Conservation (phyloP, 2,329 filamentous ascomycete species). For the Fusarium camptoceras region DNA sequence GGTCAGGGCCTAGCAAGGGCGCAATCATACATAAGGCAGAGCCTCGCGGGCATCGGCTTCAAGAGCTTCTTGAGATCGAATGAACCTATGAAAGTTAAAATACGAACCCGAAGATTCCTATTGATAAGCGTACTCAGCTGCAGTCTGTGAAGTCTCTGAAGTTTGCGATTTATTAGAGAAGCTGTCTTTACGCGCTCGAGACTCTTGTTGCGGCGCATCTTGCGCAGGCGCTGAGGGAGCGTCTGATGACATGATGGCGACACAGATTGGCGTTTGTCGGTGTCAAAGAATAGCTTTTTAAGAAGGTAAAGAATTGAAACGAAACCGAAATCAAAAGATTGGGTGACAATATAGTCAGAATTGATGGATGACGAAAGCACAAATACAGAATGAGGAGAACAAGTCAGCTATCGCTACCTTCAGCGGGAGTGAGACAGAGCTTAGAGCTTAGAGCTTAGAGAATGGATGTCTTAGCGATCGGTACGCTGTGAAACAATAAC, state of each 20-base stretch:
- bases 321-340: background rate
- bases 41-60: conserved; percentile 96
- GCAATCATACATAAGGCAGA: conserved; percentile 82
- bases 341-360: conserved; percentile 2
- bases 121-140: conserved; percentile 69
- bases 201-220: conserved; percentile 40
- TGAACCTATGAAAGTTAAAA: conserved; percentile 70
- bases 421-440: conserved; percentile 1
- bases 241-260: conserved; percentile 54
- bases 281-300: background rate
- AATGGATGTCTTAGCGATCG: background rate
- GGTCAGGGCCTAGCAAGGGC: conserved; percentile 3
- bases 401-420: background rate
- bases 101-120: rapidly evolving
- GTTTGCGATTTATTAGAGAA: conserved; percentile 66
- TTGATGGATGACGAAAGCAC: conserved; percentile 21
- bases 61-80: conserved; percentile 87
- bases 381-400: conserved; percentile 22
- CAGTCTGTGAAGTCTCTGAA: conserved; percentile 77
- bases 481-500: conserved; percentile 34
- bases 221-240: conserved; percentile 46
- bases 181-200: conserved; percentile 63
- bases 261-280: background rate
- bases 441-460: background rate
- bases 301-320: background rate